Evolutionary conservation across 441 rosid genomes (phyloP), one percentile per base, ranked within the genome.

Genomic region (Erodium chrysanthum): DNA sequence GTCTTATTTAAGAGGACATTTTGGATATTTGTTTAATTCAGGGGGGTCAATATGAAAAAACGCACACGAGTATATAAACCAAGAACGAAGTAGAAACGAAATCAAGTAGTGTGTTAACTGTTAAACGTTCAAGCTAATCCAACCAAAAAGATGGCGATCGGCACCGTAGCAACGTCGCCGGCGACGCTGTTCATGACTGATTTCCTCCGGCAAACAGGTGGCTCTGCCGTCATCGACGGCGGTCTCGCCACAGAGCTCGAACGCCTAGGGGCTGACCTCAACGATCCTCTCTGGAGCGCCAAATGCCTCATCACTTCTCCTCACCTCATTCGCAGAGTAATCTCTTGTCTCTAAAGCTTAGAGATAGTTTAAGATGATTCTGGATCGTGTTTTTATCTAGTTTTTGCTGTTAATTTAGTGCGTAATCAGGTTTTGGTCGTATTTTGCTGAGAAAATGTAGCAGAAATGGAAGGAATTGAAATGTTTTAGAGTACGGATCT

Each of bases 231-330:
- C 9, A 78, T 91, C 40, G 97, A 89, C 75, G 96, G 97, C 0
- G 97, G 97, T 17, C 82, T 91, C 12, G 97, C 97, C 2, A 91
- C 97, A 73, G 96, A 86, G 83, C 87, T 91, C 69, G 94, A 91
- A 79, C 72, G 86, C 11, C 90, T 83, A 67, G 95, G 91, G 14
- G 97, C 97, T 31, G 91, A 88, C 83, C 94, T 91, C 75, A 89
- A 86, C 68, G 97, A 91, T 74, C 97, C 96, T 18, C 91, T 91
- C 61, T 89, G 96, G 96, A 89, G 97, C 74, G 96, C 97, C 84
- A 86, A 86, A 77, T 89, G 96, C 71, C 96, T 91, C 37, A 78
- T 89, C 76, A 83, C 84, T 8, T 88, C 91, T 66, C 88, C 96
- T 70, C 86, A 86, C 71, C 96, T 88, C 79, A 74, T 91, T 70